phyloP scores from a whole-genome alignment of 2,329 filamentous ascomycete species.

The Setomelanomma holmii region DNA sequence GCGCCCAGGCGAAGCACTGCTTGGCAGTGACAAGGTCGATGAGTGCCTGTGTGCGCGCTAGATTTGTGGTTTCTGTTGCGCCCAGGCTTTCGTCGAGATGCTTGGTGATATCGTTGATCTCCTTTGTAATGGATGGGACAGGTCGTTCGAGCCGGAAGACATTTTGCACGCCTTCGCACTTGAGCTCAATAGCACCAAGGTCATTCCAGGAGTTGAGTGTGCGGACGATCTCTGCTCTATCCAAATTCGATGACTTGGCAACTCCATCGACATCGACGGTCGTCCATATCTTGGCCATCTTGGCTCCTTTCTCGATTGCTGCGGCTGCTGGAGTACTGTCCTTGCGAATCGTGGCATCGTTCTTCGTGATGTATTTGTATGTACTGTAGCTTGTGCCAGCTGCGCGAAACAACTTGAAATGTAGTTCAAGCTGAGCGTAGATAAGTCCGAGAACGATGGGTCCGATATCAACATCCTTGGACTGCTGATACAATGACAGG shows the following conservation, averaged over 20 bases:
- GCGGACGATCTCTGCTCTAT: slow-evolving; percentile 58
- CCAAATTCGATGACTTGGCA: slow-evolving; percentile 39
- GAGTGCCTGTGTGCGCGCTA: slow-evolving; percentile 60
- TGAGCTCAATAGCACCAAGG: slow-evolving; percentile 58
- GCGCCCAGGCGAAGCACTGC: slow-evolving; percentile 59
- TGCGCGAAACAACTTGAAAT: slow-evolving; percentile 63
- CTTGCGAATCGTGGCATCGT: slow-evolving; percentile 37
- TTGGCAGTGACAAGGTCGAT: slow-evolving; percentile 61
- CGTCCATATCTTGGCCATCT: slow-evolving; percentile 53
- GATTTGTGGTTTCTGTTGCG: slow-evolving; percentile 60
- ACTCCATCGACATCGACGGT: slow-evolving; percentile 59
- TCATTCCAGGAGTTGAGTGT: slow-evolving; percentile 65
- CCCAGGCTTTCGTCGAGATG: slow-evolving; percentile 61
- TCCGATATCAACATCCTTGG: slow-evolving; percentile 62
- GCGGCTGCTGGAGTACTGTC: slow-evolving; percentile 54
- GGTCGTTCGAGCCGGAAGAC: slow-evolving; percentile 60
- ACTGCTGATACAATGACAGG: slow-evolving; percentile 55
- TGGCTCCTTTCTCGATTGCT: slow-evolving; percentile 54
- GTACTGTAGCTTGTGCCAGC: slow-evolving; percentile 63
- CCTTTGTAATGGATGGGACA: slow-evolving; percentile 53
- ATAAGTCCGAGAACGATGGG: slow-evolving; percentile 59
- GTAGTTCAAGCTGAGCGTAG: slow-evolving; percentile 67
- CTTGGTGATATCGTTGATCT: slow-evolving; percentile 56
- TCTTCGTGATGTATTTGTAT: slow-evolving; percentile 58
- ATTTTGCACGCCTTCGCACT: slow-evolving; percentile 60